Conservation (phyloP, 139 green algal genomes). For the Coelastrella sp. region DNA sequence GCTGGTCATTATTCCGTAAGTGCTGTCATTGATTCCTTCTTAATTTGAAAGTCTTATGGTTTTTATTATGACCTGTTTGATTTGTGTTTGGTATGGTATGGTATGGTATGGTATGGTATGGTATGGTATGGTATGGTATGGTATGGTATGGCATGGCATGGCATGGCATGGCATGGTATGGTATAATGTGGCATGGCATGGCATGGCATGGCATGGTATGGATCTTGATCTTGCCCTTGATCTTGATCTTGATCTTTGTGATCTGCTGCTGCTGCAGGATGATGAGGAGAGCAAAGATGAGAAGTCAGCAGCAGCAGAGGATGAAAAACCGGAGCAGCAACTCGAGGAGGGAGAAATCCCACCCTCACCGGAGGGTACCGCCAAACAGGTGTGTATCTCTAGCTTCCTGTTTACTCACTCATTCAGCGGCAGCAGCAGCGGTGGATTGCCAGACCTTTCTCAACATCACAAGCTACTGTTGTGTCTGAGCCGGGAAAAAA, state of each 20-base stretch:
- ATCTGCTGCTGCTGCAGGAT: constrained; percentile 10
- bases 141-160: background rate
- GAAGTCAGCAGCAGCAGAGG: constrained; percentile 43
- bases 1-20: no score
- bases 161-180: no score
- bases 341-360: constrained; percentile 69
- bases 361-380: background rate
- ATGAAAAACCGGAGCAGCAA: constrained; percentile 35
- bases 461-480: no score
- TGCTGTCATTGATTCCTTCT: no score
- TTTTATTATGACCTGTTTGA: no score
- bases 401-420: background rate
- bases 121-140: background rate
- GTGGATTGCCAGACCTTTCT: no score
- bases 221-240: background rate
- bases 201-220: background rate
- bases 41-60: no score
- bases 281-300: constrained; percentile 50
- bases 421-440: no score
- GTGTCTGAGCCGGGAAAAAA: background rate
- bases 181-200: no score
- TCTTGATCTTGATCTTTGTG: background rate
- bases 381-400: constrained; percentile 23
- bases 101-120: background rate
- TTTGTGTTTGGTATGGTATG: background rate